Conservation (phyloP, 176 grass and related monocot genomes). For the Carex myosuroides region DNA sequence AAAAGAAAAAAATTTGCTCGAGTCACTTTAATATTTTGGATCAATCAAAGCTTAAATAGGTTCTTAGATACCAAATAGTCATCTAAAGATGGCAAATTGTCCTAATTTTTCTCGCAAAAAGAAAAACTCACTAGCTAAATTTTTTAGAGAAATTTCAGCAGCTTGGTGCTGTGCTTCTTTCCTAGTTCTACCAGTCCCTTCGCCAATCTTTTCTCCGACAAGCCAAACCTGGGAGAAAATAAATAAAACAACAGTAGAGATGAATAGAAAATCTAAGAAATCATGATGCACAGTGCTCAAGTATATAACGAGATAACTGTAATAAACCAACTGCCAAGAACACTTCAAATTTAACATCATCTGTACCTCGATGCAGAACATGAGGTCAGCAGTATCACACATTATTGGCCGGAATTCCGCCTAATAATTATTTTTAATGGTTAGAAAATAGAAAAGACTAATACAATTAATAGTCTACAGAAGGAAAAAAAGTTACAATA, state of each 20-base stretch:
- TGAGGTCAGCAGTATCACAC: constrained; percentile 51
- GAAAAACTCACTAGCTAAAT: constrained; percentile 52
- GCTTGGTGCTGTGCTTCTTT: constrained; percentile 65
- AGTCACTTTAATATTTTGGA: neutral
- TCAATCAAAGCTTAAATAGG: neutral
- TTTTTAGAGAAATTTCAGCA: constrained; percentile 58
- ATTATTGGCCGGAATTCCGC: constrained; percentile 62
- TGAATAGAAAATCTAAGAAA: neutral
- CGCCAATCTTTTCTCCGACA: constrained; percentile 80
- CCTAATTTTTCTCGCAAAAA: neutral
- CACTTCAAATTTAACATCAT: neutral
- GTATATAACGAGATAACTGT: neutral
- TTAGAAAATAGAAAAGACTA: constrained; percentile 19
- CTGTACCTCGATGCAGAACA: constrained; percentile 75
- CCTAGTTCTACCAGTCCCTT: constrained; percentile 80
- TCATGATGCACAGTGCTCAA: neutral
- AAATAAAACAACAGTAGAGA: constrained; percentile 10
- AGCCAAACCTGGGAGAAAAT: constrained; percentile 65
- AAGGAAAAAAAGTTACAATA: constrained; percentile 19
- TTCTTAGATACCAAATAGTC: neutral
- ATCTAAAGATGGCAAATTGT: neutral
- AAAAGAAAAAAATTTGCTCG: neutral
- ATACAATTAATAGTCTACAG: constrained; percentile 18
- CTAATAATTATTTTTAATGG: constrained; percentile 25
- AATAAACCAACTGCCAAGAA: neutral